phyloP scores from a whole-genome alignment of 73 alveolate species.

The Paramecium octaurelia region DNA sequence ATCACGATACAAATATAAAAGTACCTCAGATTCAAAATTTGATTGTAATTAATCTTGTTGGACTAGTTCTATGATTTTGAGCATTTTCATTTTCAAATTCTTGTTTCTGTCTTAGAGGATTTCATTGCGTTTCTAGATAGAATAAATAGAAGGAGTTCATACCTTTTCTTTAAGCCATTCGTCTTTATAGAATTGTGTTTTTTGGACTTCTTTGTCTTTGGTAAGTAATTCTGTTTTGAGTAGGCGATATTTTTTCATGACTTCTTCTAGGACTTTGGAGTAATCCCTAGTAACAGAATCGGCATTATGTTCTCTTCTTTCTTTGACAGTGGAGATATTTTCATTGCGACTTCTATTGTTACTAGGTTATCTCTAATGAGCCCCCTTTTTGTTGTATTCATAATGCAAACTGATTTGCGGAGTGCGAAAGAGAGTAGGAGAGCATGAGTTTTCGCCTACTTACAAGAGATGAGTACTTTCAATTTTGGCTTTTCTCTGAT shows the following conservation, averaged over 20 bases:
- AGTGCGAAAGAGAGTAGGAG: conserved; percentile 21
- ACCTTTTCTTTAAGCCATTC: conserved; percentile 3
- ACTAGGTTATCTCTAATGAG: not conserved
- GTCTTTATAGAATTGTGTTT: conserved; percentile 1
- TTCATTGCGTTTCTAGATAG: conserved; percentile 3
- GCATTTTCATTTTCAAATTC: not conserved
- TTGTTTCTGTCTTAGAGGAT: not conserved
- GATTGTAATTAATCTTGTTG: not conserved
- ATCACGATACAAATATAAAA: not conserved
- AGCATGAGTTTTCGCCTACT: conserved; percentile 4
- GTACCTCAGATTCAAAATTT: not conserved
- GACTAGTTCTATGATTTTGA: not conserved
- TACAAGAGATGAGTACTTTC: not conserved
- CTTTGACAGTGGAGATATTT: not conserved
- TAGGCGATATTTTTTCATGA: not conserved
- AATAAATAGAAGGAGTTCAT: not conserved
- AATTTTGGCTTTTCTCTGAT: not conserved
- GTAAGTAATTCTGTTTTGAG: not conserved
- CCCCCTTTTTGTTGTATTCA: not conserved
- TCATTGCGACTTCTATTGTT: conserved; percentile 4
- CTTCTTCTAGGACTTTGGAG: conserved; percentile 14
- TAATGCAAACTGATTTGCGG: conserved; percentile 9
- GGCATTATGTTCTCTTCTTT: not conserved
- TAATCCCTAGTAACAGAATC: conserved; percentile 5
- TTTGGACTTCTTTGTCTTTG: conserved; percentile 11